Base-by-base conservation (phyloP, 352 stramenopile genomes). In the Phytophthora constricta region DNA sequence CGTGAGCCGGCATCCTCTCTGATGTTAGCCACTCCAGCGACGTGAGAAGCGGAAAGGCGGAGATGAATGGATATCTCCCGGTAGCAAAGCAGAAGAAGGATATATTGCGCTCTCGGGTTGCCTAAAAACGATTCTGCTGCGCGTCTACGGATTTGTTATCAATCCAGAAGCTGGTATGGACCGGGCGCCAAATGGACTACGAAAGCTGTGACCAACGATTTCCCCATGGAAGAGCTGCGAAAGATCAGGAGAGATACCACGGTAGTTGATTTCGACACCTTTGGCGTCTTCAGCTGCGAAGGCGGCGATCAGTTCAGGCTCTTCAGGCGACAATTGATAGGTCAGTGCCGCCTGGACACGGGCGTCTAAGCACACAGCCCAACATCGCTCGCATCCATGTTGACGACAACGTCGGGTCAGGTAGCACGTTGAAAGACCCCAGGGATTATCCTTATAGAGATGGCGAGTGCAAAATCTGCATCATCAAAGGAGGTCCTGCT, bases 201-300 rank as follows among this genome's bases (percentile, higher is more conserved):
- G 31, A 37, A 2, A 28, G 33, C 4, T 16, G 2, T 17, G 37
- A 1, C 55, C 49, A 70, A 2, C 27, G 26, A 2, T 13, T 1
- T 8, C 54, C 43, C 46, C 43, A 68, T 4, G 27, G 9, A 45
- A 46, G 19, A 2, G 54, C 51, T 1, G 54, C 55, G 25, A 57
- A 39, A 0, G 28, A 47, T 13, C 16, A 57, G 3, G 55, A 47
- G 2, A 65, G 43, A 70, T 27, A 20, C 65, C 54, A 19, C 62
- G 62, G 20, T 47, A 70, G 43, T 70, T 70, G 55, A 70, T 70
- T 14, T 70, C 55, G n/a, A 60, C 65, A 17, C 27, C 14, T 10
- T 45, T 45, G 10, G 10, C 11, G 17, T 17, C 4, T 4, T 14
- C 37, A 20, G 37, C 10, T 19, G 10, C n/a, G 9, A 45, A 45